Conservation (phyloP, 371 early-diverging fungal species). For the Mucor plumbeus region DNA sequence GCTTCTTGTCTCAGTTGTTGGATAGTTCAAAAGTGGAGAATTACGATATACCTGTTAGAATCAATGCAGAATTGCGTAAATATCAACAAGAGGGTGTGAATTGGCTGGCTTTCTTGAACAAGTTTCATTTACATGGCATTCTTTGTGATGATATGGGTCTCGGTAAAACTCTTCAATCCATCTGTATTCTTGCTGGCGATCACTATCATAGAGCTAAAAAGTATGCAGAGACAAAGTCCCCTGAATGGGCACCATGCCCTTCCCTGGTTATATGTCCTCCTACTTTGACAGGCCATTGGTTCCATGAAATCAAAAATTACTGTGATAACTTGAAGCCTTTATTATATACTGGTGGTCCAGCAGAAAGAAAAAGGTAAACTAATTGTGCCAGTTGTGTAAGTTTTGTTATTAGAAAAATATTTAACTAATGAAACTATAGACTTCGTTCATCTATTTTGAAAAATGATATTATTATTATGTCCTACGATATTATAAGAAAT, state of each 20-base stretch:
- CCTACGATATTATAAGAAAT: conserved; percentile 96
- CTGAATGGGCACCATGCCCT: conserved; percentile 73
- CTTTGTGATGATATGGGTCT: conserved; percentile 99
- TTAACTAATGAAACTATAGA: conserved; percentile 13
- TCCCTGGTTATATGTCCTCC: conserved; percentile 98
- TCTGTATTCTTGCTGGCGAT: conserved; percentile 93
- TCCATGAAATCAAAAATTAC: conserved; percentile 90
- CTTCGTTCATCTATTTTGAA: conserved; percentile 50
- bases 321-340: conserved; percentile 80
- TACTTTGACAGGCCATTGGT: conserved; percentile 98
- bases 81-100: conserved; percentile 98
- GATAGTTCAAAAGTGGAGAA: conserved; percentile 88
- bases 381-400: too few species aligned
- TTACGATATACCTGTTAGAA: conserved; percentile 85
- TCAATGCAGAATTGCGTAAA: conserved; percentile 91
- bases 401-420: too few species aligned
- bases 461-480: conserved; percentile 89
- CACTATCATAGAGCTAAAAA: conserved; percentile 73
- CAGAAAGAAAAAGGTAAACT: conserved; percentile 74
- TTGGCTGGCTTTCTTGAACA: conserved; percentile 97
- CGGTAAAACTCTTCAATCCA: conserved; percentile 98
- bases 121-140: conserved; percentile 96
- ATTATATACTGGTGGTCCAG: conserved; percentile 83
- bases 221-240: conserved; percentile 65
- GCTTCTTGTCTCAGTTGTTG: conserved; percentile 90